These are phyloP conservation scores for Vinca major DNA, from an alignment of 305 asterid species.

Conservation along the genomic window DNA sequence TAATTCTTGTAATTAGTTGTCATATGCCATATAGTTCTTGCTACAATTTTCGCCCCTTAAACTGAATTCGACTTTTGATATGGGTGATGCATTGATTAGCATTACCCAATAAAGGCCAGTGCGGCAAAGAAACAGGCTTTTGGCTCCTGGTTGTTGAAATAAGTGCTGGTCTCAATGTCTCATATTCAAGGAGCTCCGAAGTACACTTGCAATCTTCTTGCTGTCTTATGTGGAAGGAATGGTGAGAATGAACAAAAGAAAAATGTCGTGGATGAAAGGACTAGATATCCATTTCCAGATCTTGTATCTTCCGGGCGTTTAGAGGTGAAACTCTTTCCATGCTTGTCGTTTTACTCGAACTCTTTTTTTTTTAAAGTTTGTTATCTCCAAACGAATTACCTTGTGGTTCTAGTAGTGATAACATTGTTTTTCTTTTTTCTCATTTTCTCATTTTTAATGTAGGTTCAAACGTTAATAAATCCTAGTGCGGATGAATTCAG, in stretches of 20 bases:
- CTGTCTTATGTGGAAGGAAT: constrained; percentile 44
- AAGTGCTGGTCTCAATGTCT: no score
- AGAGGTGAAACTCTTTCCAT: constrained; percentile 50
- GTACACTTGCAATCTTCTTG: constrained; percentile 72
- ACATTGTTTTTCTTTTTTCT: neutral
- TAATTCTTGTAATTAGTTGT: no score
- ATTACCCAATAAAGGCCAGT: no score
- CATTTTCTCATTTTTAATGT: constrained; percentile 4
- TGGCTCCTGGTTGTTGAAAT: no score
- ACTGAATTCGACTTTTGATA: no score
- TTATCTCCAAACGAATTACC: constrained; percentile 3
- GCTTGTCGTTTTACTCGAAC: constrained; percentile 5
- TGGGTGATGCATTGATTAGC: no score
- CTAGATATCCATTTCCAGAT: constrained; percentile 58
- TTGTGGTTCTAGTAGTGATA: constrained; percentile 9
- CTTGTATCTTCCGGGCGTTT: constrained; percentile 70
- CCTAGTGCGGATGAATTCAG: constrained; percentile 66
- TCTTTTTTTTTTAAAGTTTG: neutral
- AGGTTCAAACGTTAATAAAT: constrained; percentile 76
- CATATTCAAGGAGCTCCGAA: constrained; percentile 65
- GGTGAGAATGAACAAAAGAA: constrained; percentile 38
- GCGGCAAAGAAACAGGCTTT: no score
- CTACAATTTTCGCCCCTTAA: no score
- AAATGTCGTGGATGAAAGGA: constrained; percentile 35
- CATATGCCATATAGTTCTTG: no score